These are phyloP conservation scores for Tylopilus felleus DNA, from an alignment of 768 basidiomycete species.

Conservation along the genomic window DNA sequence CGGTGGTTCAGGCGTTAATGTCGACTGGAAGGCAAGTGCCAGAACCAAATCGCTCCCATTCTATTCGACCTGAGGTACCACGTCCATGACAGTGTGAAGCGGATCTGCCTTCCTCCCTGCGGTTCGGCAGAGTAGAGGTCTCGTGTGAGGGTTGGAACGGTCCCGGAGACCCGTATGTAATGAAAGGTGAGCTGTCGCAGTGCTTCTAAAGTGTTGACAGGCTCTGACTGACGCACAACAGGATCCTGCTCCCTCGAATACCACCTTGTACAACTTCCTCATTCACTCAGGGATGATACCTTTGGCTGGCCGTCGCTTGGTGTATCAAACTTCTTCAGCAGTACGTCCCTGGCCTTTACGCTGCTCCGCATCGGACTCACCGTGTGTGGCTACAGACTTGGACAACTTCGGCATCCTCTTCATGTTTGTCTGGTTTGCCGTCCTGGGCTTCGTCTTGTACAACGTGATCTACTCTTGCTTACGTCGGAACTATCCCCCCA, in stretches of 20 bases:
- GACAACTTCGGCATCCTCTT: slow-evolving; percentile 50
- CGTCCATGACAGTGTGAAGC: slow-evolving; percentile 68
- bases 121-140: slow-evolving; percentile 83
- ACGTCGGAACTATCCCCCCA: slow-evolving; percentile 27
- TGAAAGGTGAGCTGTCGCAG: slow-evolving; percentile 59
- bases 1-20: slow-evolving; percentile 71
- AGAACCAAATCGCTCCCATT: neutral
- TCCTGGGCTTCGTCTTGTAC: slow-evolving; percentile 55
- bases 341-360: slow-evolving; percentile 10
- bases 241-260: slow-evolving; percentile 90
- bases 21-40: slow-evolving; percentile 83
- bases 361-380: neutral
- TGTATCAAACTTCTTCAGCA: slow-evolving; percentile 17
- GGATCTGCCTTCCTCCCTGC: slow-evolving; percentile 76
- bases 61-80: slow-evolving; percentile 8
- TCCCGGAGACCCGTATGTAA: slow-evolving; percentile 78
- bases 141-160: slow-evolving; percentile 89
- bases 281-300: slow-evolving; percentile 23
- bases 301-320: slow-evolving; percentile 8
- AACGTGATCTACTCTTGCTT: slow-evolving; percentile 56
- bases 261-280: slow-evolving; percentile 67
- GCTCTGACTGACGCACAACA: slow-evolving; percentile 25
- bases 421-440: slow-evolving; percentile 52
- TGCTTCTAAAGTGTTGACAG: neutral
- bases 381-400: slow-evolving; percentile 34